Evolutionary conservation across 164 flowering plant genomes (phyloP).

Genomic region (Sextonia rubra): DNA sequence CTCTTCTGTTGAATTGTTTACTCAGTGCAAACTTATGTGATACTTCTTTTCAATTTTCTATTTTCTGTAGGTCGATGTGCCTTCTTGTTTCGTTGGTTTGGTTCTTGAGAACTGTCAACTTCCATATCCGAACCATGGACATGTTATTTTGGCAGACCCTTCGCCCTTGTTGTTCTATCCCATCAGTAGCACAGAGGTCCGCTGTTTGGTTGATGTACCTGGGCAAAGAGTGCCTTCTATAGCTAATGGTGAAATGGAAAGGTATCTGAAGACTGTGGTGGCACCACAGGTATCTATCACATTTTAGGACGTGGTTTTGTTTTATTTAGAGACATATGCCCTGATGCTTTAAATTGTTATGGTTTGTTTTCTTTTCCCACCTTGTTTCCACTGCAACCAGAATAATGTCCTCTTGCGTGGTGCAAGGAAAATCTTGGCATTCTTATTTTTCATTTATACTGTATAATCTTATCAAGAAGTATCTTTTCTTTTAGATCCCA

Average conservation of each 20-base stretch:
- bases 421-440: not conserved
- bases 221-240: constrained; percentile 89
- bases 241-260: constrained; percentile 84
- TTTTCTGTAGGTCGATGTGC: constrained; percentile 69
- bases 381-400: not conserved
- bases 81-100: constrained; percentile 90
- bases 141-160: constrained; percentile 83
- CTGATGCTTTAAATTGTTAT: not conserved
- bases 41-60: not conserved
- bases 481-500: constrained; percentile 45
- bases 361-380: no score
- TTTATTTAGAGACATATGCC: not conserved
- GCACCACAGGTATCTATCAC: constrained; percentile 72
- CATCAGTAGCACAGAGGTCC: constrained; percentile 79
- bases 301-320: not conserved
- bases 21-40: not conserved
- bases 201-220: constrained; percentile 94
- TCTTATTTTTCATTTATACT: not conserved
- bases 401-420: not conserved
- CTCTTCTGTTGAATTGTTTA: not conserved
- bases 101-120: constrained; percentile 80
- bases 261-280: constrained; percentile 70
- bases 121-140: constrained; percentile 85
- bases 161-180: constrained; percentile 89
- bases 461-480: not conserved